Conservation (phyloP, 768 basidiomycete genomes). For the Russula sp. region DNA sequence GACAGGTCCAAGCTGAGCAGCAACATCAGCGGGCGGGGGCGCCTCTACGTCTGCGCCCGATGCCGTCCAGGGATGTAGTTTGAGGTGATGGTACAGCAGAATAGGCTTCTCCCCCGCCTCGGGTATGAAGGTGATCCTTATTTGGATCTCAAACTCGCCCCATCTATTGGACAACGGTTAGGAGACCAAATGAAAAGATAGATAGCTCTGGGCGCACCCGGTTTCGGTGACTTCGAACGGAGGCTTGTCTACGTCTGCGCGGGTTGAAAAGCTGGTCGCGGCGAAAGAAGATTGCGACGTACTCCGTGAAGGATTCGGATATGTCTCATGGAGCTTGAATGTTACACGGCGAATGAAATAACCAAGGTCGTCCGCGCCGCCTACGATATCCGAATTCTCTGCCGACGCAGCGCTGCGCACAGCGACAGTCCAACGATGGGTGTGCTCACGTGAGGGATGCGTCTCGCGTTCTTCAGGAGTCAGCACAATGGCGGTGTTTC, state of each 20-base stretch:
- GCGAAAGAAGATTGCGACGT: constrained; percentile 29
- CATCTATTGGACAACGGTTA: constrained; percentile 45
- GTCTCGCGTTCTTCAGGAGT: constrained; percentile 62
- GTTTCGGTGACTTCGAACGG: constrained; percentile 97
- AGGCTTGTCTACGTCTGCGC: constrained; percentile 78
- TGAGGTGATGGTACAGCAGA: constrained; percentile 86
- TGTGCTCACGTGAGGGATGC: constrained; percentile 63
- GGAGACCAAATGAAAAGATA: background rate
- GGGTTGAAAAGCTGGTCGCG: constrained; percentile 1
- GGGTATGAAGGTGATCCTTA: constrained; percentile 80
- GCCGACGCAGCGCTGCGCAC: constrained; percentile 81
- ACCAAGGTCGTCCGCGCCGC: constrained; percentile 83
- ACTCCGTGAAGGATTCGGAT: constrained; percentile 88
- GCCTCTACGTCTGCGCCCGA: constrained; percentile 60
- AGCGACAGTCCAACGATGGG: constrained; percentile 95
- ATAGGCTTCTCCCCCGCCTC: constrained; percentile 92
- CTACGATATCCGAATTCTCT: constrained; percentile 68
- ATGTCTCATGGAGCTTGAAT: constrained; percentile 97
- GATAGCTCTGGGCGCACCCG: constrained; percentile 52
- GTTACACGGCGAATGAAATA: constrained; percentile 95
- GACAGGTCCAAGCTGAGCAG: constrained; percentile 68
- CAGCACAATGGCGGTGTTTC: constrained; percentile 82
- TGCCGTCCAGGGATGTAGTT: constrained; percentile 84
- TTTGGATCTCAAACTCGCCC: constrained; percentile 98
- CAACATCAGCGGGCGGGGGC: constrained; percentile 60